Percentiles rank a stretch among this genome's conserved stretches.
phyloP scores from a whole-genome alignment of 2,329 filamentous ascomycete species.

The Nothomitra cinnamomea region DNA sequence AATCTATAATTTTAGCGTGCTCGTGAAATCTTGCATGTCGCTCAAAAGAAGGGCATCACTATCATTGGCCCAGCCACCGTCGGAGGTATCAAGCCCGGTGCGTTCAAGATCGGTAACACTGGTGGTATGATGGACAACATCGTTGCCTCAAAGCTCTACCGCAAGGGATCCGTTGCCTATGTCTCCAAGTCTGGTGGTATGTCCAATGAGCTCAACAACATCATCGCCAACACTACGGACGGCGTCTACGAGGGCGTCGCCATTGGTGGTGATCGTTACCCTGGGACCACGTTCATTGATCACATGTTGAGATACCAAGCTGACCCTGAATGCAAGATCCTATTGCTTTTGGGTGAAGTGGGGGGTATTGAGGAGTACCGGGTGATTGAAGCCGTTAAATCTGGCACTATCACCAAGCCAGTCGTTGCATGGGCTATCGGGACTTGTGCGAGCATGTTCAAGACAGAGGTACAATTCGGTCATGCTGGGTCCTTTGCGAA shows the following conservation, averaged over 20 bases:
- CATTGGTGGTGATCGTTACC: conserved; percentile 98
- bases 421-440: conserved; percentile 99
- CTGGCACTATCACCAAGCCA: conserved; percentile 89
- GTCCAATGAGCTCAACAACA: conserved; percentile 99
- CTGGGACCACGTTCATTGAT: conserved; percentile 98
- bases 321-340: conserved; percentile 95
- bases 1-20: conserved; percentile 45
- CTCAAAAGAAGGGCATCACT: conserved; percentile 95
- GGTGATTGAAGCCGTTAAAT: conserved; percentile 95
- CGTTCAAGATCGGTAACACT: conserved; percentile 99
- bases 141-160: conserved; percentile 98
- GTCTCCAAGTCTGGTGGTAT: conserved; percentile 99
- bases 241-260: conserved; percentile 98
- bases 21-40: conserved; percentile 91
- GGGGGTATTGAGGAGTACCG: conserved; percentile 99
- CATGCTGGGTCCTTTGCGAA: conserved; percentile 98
- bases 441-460: conserved; percentile 99
- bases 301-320: conserved; percentile 92
- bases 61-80: conserved; percentile 98
- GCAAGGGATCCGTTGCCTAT: conserved; percentile 95
- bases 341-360: conserved; percentile 90
- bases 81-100: conserved; percentile 97
- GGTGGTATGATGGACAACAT: conserved; percentile 99
- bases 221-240: conserved; percentile 87
- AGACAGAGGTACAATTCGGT: conserved; percentile 98